Base-by-base conservation (phyloP, 106 monocot genomes). In the Phalaenopsis aphrodite region DNA sequence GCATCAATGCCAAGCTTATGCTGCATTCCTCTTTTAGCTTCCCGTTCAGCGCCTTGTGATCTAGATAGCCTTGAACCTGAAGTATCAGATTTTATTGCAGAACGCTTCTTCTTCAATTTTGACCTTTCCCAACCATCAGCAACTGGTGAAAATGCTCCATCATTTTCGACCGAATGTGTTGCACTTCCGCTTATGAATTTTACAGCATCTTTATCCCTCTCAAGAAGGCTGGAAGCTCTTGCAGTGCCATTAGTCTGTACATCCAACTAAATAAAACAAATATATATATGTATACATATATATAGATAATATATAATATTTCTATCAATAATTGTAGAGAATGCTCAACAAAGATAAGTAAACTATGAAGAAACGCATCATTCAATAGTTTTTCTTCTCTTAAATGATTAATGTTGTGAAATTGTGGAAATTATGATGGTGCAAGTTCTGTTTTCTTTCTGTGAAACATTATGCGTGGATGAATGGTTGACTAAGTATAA, bases 91-190 rank as follows among this genome's bases (percentile, higher is more conserved):
- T 91, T 91, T 75, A 89, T 81, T 9, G 69, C 74, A 55, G 92
- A 93, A 18, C 92, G 90, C 24, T 86, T 93, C 83, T 86, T 93
- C 75, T 88, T 93, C 87, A 89, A 75, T 64, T 88, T 91, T 67
- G 90, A 83, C 80, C 88, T 86, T 24, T 88, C 91, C 91, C 88
- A 91, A 30, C 90, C 84, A 79, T 91, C 86, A 72, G 55, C 76
- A 48, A 23, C 48, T 55, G 83, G 76, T 69, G 81, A 42, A 46
- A 89, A 36, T 55, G 75, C 64, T 52, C 82, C 75, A 56, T n/a
- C 65, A 56, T 89, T 90, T 80, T 91, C 91, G 81, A 85, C 87
- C 5, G 82, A 43, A 2, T 77, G 77, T 80, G 80, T 55, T 48
- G 77, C 38, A 76, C 82, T 64, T 75, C 80, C 73, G 82, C 80